Percentiles rank a stretch among this genome's conserved stretches.
These are phyloP conservation scores for Fusarium dimerum DNA, from an alignment of 2,329 filamentous ascomycete species.

Conservation along the genomic window DNA sequence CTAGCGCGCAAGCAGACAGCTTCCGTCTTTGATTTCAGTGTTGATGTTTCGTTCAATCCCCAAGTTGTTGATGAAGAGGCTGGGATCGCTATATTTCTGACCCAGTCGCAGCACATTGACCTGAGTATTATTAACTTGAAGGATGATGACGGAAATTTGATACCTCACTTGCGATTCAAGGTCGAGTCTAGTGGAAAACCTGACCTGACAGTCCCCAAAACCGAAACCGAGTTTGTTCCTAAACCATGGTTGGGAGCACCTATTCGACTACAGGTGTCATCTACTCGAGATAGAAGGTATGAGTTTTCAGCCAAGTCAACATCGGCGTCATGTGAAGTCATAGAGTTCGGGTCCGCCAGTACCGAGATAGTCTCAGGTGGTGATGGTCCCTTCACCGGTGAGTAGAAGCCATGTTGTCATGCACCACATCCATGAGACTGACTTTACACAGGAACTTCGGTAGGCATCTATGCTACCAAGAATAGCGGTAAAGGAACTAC, in stretches of 20 bases:
- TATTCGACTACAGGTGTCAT: not conserved
- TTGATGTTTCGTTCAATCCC: slow-evolving; percentile 38
- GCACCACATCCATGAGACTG: not conserved
- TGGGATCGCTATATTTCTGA: slow-evolving; percentile 54
- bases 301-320: not conserved
- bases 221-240: not conserved
- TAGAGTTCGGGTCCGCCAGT: not conserved
- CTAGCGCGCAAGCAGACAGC: slow-evolving; percentile 3
- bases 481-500: slow-evolving; percentile 48
- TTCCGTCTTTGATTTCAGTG: slow-evolving; percentile 2
- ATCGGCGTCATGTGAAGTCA: not conserved
- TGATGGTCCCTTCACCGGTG: not conserved
- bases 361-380: not conserved
- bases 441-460: slow-evolving; percentile 41
- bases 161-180: slow-evolving; percentile 22
- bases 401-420: not conserved
- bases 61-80: slow-evolving; percentile 46
- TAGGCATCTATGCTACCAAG: slow-evolving; percentile 54
- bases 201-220: not conserved
- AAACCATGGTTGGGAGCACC: not conserved
- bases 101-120: slow-evolving; percentile 54
- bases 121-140: slow-evolving; percentile 39
- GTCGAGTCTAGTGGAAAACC: not conserved
- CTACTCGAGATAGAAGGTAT: not conserved
- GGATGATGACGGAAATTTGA: slow-evolving; percentile 26